Evolutionary conservation across 345 rosid species (phyloP), one percentile per base, ranked within the genome.

Genomic region (Pugionium cornutum): DNA sequence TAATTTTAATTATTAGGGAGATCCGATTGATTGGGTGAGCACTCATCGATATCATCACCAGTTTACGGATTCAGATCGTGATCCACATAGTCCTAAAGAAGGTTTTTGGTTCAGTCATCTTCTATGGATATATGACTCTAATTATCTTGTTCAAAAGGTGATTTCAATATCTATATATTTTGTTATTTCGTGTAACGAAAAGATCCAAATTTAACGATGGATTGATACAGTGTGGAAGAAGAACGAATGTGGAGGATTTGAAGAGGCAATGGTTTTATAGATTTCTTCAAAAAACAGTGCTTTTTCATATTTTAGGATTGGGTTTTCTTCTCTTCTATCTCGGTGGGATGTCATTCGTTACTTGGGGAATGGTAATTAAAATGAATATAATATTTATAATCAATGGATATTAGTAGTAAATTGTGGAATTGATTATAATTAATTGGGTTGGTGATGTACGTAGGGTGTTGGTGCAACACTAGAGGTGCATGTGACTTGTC

Each of bases 81-180:
- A 92, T 68, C 98, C 96, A 5, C 98, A 89, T 75, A 89, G 96
- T 76, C 98, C 98, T 62, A 72, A 70, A 58, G 91, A 84, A 82
- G 98, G 98, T 30, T 92, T 92, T 74, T 89, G 97, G 98, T 86
- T 84, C 48, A 89, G 97, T 46, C 98, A 92, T 68, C 80, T 87
- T 67, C 75, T 65, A 11, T 89, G 98, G 97, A 78, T 92, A 9
- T 89, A 89, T 66, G 96, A 92, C 43, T 69, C 80, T 43, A 69
- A 76, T 18, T 72, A 78, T 70, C 28, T 84, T 9, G 7, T 31
- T 53, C 41, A 75, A 64, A 92, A 78, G 91, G 94, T 92, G 67
- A 26, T 8, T 44, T 30, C n/a, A 3, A 2, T 46, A 2, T 5
- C 4, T 10, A 8, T 10, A 43, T 1, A 1, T 30, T 4, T 27